Percentiles rank a stretch among this genome's conserved stretches.
Conservation (phyloP, 176 grass and related monocot genomes). For the Oryza glaberrima region DNA sequence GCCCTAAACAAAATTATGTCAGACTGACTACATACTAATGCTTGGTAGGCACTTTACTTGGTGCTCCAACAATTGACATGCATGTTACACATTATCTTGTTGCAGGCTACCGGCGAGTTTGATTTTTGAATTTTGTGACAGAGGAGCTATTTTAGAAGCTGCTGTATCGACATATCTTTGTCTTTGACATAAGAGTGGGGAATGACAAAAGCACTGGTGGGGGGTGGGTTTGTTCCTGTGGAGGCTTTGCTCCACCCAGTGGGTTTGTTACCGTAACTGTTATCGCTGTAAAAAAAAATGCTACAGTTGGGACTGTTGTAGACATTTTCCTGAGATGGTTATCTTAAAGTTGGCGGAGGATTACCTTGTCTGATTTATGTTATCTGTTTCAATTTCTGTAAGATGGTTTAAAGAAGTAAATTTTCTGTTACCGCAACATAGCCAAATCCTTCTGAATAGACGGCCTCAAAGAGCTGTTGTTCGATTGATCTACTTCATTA, state of each 20-base stretch:
- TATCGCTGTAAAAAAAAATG: conserved; percentile 54
- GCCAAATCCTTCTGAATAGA: too few species aligned
- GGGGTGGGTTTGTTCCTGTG: conserved; percentile 36
- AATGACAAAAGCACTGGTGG: conserved; percentile 38
- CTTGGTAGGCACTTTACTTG: background rate
- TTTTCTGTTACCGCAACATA: too few species aligned
- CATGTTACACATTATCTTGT: conserved; percentile 18
- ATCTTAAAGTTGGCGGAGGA: conserved; percentile 33
- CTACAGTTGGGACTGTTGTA: conserved; percentile 36
- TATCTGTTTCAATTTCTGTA: conserved; percentile 9
- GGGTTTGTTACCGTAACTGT: conserved; percentile 36
- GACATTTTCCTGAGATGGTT: conserved; percentile 40
- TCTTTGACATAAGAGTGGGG: conserved; percentile 56
- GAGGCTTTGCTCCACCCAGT: conserved; percentile 37
- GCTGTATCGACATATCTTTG: conserved; percentile 47
- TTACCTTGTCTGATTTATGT: conserved; percentile 34
- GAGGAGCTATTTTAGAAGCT: conserved; percentile 54
- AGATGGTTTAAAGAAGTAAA: background rate
- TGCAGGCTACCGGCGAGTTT: conserved; percentile 71
- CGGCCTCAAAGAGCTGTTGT: too few species aligned
- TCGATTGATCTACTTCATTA: too few species aligned
- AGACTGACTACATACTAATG: background rate
- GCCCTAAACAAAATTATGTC: background rate
- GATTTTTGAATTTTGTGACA: conserved; percentile 61
- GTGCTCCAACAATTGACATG: conserved; percentile 10